Percentiles rank a stretch among this genome's conserved stretches.
These are phyloP conservation scores for Scutellaria barbata DNA, from an alignment of 257 asterid species.

Conservation along the genomic window DNA sequence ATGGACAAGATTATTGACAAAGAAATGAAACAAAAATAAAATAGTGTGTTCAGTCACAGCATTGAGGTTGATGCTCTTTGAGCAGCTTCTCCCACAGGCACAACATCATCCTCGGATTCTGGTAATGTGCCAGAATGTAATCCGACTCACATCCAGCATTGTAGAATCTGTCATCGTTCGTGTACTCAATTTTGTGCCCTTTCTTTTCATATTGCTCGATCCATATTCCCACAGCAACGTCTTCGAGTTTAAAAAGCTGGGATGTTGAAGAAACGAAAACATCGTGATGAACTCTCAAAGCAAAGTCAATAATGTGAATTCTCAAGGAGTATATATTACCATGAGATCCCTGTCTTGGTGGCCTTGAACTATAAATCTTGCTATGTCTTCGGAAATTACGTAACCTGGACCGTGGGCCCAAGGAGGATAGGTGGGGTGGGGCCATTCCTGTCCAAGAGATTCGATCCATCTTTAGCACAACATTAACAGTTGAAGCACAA, in stretches of 20 bases:
- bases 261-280: neutral
- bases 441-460: constrained; percentile 75
- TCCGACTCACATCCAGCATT: constrained; percentile 79
- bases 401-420: constrained; percentile 99
- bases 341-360: constrained; percentile 68
- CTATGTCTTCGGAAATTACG: constrained; percentile 78
- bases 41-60: constrained; percentile 60
- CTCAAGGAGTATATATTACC: too few relatives aligned
- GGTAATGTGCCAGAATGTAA: constrained; percentile 91
- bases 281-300: too few relatives aligned
- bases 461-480: constrained; percentile 4
- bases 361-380: constrained; percentile 77
- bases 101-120: constrained; percentile 74
- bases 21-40: too few relatives aligned
- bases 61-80: constrained; percentile 67
- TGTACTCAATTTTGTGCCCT: constrained; percentile 53
- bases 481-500: neutral
- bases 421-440: constrained; percentile 80
- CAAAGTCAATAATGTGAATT: too few relatives aligned
- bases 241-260: constrained; percentile 91
- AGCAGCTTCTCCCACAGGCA: constrained; percentile 91
- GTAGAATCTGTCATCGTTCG: constrained; percentile 63
- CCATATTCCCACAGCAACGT: constrained; percentile 98
- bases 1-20: too few relatives aligned
- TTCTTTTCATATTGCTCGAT: constrained; percentile 59